A percentile compares a stretch with the other conserved stretches of the same genome.
These are phyloP conservation scores for Aspergillus sparsus DNA, from an alignment of 495 filamentous ascomycete species.

Conservation along the genomic window DNA sequence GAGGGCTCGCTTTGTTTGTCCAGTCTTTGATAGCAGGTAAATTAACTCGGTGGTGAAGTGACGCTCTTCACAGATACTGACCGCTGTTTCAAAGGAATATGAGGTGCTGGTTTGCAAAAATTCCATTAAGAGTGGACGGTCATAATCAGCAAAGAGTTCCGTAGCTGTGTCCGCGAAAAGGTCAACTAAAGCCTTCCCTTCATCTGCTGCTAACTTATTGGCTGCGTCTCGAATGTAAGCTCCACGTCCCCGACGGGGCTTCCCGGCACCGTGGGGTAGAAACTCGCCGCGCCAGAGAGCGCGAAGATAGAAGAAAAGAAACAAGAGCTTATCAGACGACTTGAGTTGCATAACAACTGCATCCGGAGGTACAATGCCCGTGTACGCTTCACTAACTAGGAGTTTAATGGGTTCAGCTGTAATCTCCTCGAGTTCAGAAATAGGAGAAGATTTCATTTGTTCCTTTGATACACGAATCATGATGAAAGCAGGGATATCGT, in stretches of 20 bases:
- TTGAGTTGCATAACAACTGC: slow-evolving; percentile 75
- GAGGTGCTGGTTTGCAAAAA: slow-evolving; percentile 82
- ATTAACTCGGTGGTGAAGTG: slow-evolving; percentile 88
- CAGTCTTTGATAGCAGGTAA: slow-evolving; percentile 90
- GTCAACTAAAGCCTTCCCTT: slow-evolving; percentile 78
- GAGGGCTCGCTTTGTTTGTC: slow-evolving; percentile 85
- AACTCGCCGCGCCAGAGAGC: slow-evolving; percentile 78
- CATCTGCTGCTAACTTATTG: slow-evolving; percentile 50
- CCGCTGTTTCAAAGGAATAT: slow-evolving; percentile 78
- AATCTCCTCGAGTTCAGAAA: slow-evolving; percentile 70
- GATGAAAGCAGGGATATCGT: slow-evolving; percentile 88
- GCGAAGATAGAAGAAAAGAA: slow-evolving; percentile 89
- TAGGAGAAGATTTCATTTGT: slow-evolving; percentile 64
- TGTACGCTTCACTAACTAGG: slow-evolving; percentile 86
- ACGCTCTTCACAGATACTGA: slow-evolving; percentile 71
- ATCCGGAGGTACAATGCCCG: slow-evolving; percentile 78
- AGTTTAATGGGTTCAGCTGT: slow-evolving; percentile 80
- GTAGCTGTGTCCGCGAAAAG: slow-evolving; percentile 83
- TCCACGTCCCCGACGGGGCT: slow-evolving; percentile 43
- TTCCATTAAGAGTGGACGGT: slow-evolving; percentile 75
- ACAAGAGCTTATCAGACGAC: slow-evolving; percentile 55
- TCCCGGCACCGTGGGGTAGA: slow-evolving; percentile 40
- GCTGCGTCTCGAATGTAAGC: slow-evolving; percentile 42
- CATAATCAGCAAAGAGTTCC: slow-evolving; percentile 80
- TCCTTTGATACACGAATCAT: slow-evolving; percentile 78